Base-by-base conservation (phyloP, 1,284 basidiomycete genomes). In the Uromyces viciae-fabae region DNA sequence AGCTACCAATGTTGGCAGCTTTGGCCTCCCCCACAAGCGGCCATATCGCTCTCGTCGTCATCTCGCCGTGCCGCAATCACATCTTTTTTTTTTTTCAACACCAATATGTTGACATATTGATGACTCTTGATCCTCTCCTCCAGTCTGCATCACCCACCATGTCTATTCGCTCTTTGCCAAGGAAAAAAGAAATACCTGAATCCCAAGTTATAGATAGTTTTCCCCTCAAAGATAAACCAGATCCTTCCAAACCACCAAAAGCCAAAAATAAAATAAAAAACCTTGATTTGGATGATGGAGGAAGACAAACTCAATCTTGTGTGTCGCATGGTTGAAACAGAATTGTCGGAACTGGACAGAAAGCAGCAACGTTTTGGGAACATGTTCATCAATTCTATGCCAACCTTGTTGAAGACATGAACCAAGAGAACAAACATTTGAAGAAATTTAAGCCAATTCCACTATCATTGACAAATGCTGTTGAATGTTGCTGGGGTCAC, bases 291-390 rank as follows among this genome's bases (percentile, higher is more conserved):
- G 46, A 49, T 22, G 11, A 60, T 60, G 9, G 40, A 68, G 17
- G 40, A 68, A 17, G 64, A 68, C 40, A 42, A 68, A n/a, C 64
- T 25, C n/a, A n/a, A n/a, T n/a, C 0, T 42, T 68, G 22, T 68
- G 64, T 68, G 36, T 43, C 17, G 64, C 64, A 28, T 68, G 64
- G 64, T 43, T 68, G 64, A 68, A 68, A 68, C 15, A n/a, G 19
- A 14, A 68, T 68, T 1, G 40, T 43, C n/a, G 40, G 64, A 43
- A n/a, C n/a, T 1, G 64, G 40, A 7, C 64, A 68, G 22, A 68
- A 68, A 28, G 64, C 17, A 2, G 22, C 64, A 14, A 68, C 64
- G 2, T 68, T 43, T 25, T 68, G 64, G 40, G 64, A 68, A 25
- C 4, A 28, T 14, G 40, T 68, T 0, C 19, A 19, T 43, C 9